Base-by-base conservation (phyloP, 2,329 filamentous ascomycete genomes). In the Trichoderma simmonsii region DNA sequence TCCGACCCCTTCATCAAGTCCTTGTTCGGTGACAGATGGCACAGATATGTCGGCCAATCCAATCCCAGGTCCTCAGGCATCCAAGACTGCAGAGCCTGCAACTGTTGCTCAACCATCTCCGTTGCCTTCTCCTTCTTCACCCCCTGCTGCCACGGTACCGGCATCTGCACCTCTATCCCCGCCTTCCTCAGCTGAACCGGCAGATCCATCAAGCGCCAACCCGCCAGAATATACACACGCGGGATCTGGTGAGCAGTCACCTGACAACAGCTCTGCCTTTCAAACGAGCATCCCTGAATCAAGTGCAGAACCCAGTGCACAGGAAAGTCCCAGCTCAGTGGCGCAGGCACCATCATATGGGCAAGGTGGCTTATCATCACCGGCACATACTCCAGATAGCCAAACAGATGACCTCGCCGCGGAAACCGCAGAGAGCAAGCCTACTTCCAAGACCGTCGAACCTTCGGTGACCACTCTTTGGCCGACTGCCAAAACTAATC, bases 391-490 rank as follows among this genome's bases (percentile, higher is more conserved):
- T 43, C 39, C 39, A 18, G 39, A 43, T 61, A 36, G 34, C 28
- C 57, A 36, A 14, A 21, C 67, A 3, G 21, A 30, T 18, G 21
- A 15, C 28, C n/a, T 24, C 6, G 26, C 57, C 26, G 39, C 9
- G 7, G n/a, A 34, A 12, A 43, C 60, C n/a, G n/a, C 43, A 64
- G 54, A 63, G n/a, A 32, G 56, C 36, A 24, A 48, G 28, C 48
- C 32, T 32, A 12, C 61, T 30, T 30, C 21, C 28, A 61, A 43
- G 48, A 36, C 30, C 8, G n/a, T 12, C 26, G 56, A 65, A 12
- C 39, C 71, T 56, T 62, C 66, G 39, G 67, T 30, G 30, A 15
- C 59, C 9, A 72, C 71, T 15, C 60, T 72, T 51, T 72, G 71
- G 71, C 66, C 71, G 26, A 68, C 64, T 21, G 64, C 39, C 48